Evolutionary conservation across 2,329 filamentous ascomycete species (phyloP).

Genomic region (Cercospora zeae-maydis): DNA sequence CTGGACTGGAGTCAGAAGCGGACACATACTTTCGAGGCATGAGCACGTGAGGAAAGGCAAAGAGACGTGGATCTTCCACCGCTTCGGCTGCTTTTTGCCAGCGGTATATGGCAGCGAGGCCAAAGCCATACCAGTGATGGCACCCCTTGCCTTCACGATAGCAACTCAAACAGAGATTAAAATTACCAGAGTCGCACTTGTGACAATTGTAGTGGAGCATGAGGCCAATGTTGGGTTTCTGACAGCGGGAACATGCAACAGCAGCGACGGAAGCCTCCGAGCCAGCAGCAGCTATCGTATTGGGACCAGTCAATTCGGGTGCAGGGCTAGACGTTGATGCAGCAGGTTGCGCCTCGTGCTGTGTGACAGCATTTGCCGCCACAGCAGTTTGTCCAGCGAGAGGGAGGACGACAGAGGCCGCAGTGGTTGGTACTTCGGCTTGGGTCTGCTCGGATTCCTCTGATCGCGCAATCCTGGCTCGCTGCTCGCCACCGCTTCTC

Average conservation of each 20-base stretch:
- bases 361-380: slow-evolving; percentile 11
- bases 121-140: slow-evolving; percentile 84
- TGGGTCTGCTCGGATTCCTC: slow-evolving; percentile 7
- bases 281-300: slow-evolving; percentile 44
- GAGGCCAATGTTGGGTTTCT: slow-evolving; percentile 71
- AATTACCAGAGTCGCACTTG: slow-evolving; percentile 65
- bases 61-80: slow-evolving; percentile 41
- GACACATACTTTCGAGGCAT: slow-evolving; percentile 45
- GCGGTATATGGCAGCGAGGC: slow-evolving; percentile 60
- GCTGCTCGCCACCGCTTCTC: neutral
- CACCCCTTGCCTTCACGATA: slow-evolving; percentile 76
- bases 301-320: slow-evolving; percentile 41
- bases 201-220: slow-evolving; percentile 80
- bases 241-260: slow-evolving; percentile 71
- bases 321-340: slow-evolving; percentile 30
- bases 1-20: slow-evolving; percentile 7
- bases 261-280: neutral
- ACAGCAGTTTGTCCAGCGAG: slow-evolving; percentile 13
- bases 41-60: slow-evolving; percentile 53
- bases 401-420: neutral
- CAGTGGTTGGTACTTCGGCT: neutral
- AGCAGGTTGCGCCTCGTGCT: slow-evolving; percentile 22
- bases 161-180: slow-evolving; percentile 76
- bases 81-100: slow-evolving; percentile 37
- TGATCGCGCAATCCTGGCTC: slow-evolving; percentile 10